phyloP scores from a whole-genome alignment of 768 basidiomycete genomes.

The Tulasnella sp. region DNA sequence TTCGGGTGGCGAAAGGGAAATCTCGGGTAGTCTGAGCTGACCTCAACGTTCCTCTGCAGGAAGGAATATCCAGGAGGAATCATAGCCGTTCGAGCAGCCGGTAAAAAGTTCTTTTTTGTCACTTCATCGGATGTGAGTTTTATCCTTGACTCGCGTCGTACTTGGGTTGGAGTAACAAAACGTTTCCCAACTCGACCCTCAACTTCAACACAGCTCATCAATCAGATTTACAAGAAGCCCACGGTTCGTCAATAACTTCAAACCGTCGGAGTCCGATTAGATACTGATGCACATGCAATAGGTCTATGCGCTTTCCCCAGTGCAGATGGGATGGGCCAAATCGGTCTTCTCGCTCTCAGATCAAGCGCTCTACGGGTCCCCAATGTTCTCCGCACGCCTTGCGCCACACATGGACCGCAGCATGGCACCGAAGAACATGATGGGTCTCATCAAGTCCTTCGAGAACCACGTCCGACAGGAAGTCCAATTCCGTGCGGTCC shows the following conservation, averaged over 20 bases:
- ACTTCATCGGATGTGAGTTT: not conserved
- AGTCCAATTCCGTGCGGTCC: not conserved
- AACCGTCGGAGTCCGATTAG: not conserved
- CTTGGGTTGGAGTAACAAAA: not conserved
- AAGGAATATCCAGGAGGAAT: slow-evolving; percentile 2
- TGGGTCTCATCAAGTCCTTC: not conserved
- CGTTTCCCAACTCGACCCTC: not conserved
- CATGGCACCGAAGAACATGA: slow-evolving; percentile 10
- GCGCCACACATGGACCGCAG: not conserved
- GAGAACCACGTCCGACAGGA: not conserved
- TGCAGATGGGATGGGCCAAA: slow-evolving; percentile 4
- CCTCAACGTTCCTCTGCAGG: not conserved
- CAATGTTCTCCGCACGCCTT: not conserved
- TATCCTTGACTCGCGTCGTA: no score
- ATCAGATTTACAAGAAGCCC: slow-evolving; percentile 9
- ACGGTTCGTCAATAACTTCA: not conserved
- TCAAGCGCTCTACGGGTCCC: slow-evolving; percentile 4
- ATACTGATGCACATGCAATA: not conserved
- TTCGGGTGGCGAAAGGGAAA: not conserved
- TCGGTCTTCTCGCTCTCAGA: slow-evolving; percentile 2
- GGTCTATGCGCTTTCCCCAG: not conserved
- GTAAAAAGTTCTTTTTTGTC: slow-evolving; percentile 1
- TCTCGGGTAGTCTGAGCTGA: not conserved
- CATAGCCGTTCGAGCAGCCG: slow-evolving; percentile 4
- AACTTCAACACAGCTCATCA: not conserved